A percentile compares a stretch with the other conserved stretches of the same genome.
Evolutionary conservation across 768 basidiomycete species (phyloP).

Genomic region (Phylloporus sp.): DNA sequence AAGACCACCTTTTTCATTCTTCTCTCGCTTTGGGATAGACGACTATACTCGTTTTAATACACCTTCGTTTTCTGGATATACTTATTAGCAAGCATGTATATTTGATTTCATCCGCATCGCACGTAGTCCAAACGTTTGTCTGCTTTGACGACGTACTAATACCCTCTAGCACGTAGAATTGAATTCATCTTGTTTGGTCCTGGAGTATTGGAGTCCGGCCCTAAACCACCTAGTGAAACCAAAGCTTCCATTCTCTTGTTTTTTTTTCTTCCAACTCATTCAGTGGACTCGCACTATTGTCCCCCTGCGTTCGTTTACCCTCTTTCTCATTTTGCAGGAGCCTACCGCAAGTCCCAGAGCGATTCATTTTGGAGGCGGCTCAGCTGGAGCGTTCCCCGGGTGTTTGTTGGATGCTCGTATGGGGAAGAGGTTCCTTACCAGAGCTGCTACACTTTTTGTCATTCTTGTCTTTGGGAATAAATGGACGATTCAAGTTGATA

Average conservation of each 20-base stretch:
- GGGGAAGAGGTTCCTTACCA: conserved; percentile 33
- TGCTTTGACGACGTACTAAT: not conserved
- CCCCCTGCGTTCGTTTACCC: conserved; percentile 25
- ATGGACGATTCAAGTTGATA: too few relatives aligned
- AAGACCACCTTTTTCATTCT: not conserved
- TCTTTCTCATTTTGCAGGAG: conserved; percentile 25
- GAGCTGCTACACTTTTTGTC: conserved; percentile 23
- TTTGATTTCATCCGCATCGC: not conserved
- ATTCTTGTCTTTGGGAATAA: not conserved
- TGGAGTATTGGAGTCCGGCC: too few relatives aligned
- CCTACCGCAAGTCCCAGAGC: conserved; percentile 35
- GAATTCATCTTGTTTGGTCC: too few relatives aligned
- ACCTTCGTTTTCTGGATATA: conserved; percentile 17
- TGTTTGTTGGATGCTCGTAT: not conserved
- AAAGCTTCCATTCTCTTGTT: not conserved
- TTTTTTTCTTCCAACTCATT: conserved; percentile 24
- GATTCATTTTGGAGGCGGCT: conserved; percentile 12
- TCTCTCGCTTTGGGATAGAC: conserved; percentile 1
- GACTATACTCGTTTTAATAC: conserved; percentile 20
- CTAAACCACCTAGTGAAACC: conserved; percentile 8
- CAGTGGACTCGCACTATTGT: conserved; percentile 36
- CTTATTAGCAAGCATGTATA: conserved; percentile 1
- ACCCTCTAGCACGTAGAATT: not conserved
- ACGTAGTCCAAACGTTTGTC: not conserved
- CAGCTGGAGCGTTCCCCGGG: conserved; percentile 28